A percentile compares a stretch with the other conserved stretches of the same genome.
phyloP scores from a whole-genome alignment of 345 rosid genomes.

The Physaria fendleri region DNA sequence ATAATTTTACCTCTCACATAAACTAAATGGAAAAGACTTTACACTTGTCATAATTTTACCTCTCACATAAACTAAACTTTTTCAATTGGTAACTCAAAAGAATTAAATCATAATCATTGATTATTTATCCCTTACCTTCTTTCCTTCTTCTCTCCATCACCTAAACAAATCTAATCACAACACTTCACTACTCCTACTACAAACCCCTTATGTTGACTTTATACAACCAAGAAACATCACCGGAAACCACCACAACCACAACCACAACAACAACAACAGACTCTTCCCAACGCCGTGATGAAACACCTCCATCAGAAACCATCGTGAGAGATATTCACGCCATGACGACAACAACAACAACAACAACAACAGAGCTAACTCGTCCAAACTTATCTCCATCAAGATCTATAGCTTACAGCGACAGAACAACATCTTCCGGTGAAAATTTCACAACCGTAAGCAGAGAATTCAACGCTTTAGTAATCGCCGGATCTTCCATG shows the following conservation, averaged over 20 bases:
- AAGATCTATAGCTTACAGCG: constrained; percentile 26
- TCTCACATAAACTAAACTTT: constrained; percentile 5
- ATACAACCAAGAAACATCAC: constrained; percentile 14
- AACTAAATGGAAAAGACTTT: background rate
- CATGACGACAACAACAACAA: constrained; percentile 42
- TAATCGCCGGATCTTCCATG: constrained; percentile 68
- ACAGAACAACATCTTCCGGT: constrained; percentile 36
- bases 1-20: background rate
- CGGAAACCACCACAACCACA: constrained; percentile 11
- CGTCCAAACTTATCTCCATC: constrained; percentile 42
- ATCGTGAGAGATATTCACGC: constrained; percentile 78
- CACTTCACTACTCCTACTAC: background rate
- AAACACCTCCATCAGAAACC: constrained; percentile 1
- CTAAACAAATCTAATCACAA: background rate
- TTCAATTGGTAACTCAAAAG: background rate
- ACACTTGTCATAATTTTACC: constrained; percentile 1
- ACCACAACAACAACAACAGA: background rate
- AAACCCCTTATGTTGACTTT: constrained; percentile 20
- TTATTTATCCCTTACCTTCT: constrained; percentile 8
- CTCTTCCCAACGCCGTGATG: constrained; percentile 14
- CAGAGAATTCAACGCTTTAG: constrained; percentile 92
- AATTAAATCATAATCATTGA: constrained; percentile 14
- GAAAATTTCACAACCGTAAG: constrained; percentile 93
- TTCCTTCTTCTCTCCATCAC: background rate
- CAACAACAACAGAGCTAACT: constrained; percentile 39